Evolutionary conservation across 148 eudicot species (phyloP).

Genomic region (Chenopodium berlandieri): DNA sequence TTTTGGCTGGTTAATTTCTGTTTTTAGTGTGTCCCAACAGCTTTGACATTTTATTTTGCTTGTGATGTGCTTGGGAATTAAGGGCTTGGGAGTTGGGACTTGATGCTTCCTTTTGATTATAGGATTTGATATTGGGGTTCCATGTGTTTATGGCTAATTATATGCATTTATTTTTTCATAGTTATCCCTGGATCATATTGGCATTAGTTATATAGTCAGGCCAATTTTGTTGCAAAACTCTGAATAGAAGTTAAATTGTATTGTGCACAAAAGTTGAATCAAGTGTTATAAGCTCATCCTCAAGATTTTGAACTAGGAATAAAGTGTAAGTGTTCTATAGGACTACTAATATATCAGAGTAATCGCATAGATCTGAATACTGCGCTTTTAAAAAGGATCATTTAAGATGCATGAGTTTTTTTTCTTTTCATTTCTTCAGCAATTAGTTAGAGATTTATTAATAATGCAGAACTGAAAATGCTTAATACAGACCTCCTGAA

Average conservation of each 20-base stretch:
- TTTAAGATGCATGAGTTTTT: too few species aligned
- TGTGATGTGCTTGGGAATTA: background rate
- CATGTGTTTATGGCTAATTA: background rate
- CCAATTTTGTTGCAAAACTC: background rate
- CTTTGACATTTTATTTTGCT: background rate
- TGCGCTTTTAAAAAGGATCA: too few species aligned
- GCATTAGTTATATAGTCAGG: background rate
- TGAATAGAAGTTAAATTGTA: background rate
- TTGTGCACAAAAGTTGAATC: background rate
- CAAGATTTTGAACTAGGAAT: background rate
- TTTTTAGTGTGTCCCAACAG: too few species aligned
- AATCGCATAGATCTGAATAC: too few species aligned
- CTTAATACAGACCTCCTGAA: too few species aligned
- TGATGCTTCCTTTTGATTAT: background rate
- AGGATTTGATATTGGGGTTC: background rate
- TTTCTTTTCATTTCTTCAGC: too few species aligned
- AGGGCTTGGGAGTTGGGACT: constrained; percentile 1
- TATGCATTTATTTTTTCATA: background rate
- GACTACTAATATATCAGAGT: too few species aligned
- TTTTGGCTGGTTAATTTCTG: background rate
- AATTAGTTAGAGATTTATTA: too few species aligned
- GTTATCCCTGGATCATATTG: background rate
- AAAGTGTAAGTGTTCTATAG: background rate
- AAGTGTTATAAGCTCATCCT: background rate
- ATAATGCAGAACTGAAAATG: too few species aligned